A percentile compares a stretch with the other conserved stretches of the same genome.
phyloP scores from a whole-genome alignment of 2,329 filamentous ascomycete genomes.

The Talaromyces sp. region DNA sequence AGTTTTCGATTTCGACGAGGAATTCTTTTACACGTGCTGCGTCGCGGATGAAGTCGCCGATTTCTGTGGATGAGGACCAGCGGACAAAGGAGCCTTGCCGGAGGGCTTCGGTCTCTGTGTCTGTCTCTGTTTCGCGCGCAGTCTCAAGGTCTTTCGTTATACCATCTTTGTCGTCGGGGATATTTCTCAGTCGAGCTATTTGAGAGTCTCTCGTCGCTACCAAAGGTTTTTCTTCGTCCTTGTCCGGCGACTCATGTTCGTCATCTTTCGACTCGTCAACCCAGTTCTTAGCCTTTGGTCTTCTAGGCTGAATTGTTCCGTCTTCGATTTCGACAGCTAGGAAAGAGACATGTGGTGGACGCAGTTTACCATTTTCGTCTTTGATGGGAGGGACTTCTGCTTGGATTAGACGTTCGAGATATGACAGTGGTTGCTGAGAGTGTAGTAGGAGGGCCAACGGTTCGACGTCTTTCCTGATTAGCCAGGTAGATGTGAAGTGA shows the following conservation, averaged over 20 bases:
- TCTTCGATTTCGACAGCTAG: slow-evolving; percentile 72
- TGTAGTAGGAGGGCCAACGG: slow-evolving; percentile 82
- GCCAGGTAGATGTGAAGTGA: neutral
- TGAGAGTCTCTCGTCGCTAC: slow-evolving; percentile 38
- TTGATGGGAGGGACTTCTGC: slow-evolving; percentile 74
- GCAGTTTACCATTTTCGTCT: slow-evolving; percentile 62
- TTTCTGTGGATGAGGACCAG: slow-evolving; percentile 85
- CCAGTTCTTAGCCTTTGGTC: neutral
- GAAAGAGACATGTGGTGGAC: slow-evolving; percentile 73
- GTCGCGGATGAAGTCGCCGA: slow-evolving; percentile 91
- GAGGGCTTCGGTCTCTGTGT: slow-evolving; percentile 22
- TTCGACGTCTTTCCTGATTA: slow-evolving; percentile 58
- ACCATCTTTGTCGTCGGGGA: slow-evolving; percentile 12
- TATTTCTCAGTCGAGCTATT: slow-evolving; percentile 22
- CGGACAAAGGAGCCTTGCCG: slow-evolving; percentile 67
- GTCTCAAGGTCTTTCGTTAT: neutral
- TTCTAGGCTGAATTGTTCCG: slow-evolving; percentile 49
- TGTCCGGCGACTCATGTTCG: slow-evolving; percentile 47
- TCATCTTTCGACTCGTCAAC: slow-evolving; percentile 28
- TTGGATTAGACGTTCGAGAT: slow-evolving; percentile 84
- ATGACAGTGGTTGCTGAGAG: slow-evolving; percentile 86
- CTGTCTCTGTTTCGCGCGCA: slow-evolving; percentile 41
- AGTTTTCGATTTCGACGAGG: slow-evolving; percentile 75
- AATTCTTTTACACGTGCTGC: slow-evolving; percentile 83
- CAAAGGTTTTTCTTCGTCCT: slow-evolving; percentile 24